Base-by-base conservation (phyloP, 2,329 filamentous ascomycete species). In the Achaetomium macrosporum region DNA sequence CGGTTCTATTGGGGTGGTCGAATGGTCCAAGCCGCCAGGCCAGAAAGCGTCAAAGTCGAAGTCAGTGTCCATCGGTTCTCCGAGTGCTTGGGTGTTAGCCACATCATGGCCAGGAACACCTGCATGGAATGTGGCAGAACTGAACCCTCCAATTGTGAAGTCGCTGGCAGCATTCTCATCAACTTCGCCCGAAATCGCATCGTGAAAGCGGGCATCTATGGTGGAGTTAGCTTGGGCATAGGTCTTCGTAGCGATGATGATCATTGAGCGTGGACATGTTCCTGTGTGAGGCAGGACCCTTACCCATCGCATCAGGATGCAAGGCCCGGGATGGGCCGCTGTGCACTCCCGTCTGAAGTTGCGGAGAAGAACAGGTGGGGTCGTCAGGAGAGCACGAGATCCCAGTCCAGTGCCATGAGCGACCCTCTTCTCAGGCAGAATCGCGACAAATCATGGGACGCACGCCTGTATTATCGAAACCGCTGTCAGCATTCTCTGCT, bases 41-140 rank as follows among this genome's bases (percentile, higher is more conserved):
- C 64, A 62, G 0, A 55, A 46, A 12, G 54, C 49, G 46, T 65
- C 64, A 16, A 62, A 58, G 50, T 65, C 64, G 39, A 63, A 56
- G 49, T 66, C 64, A 12, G 65, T 47, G 16, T 66, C 64, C 64
- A 65, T 66, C 1, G 61, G 50, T 20, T 65, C 63, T 7, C 46
- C 52, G 15, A 52, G n/a, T 6, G 42, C 7, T 12, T 52, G 54
- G 2, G 46, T 20, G 6, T 29, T 42, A 16, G 33, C 37, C 12
- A 16, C 37, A 41, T 42, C 39, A 2, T 50, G 46, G 19, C 37
- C 37, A 9, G 20, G 2, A 8, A 10, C 25, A 15, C 40, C 12
- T 17, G 39, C 39, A 25, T 33, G 15, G 17, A 42, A 42, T 4
- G 47, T 2, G 13, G 4, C 16, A 5, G 20, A 1, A 10, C 20